phyloP scores from a whole-genome alignment of 1,139 yeast species.

The Hansenula lynferdii region DNA sequence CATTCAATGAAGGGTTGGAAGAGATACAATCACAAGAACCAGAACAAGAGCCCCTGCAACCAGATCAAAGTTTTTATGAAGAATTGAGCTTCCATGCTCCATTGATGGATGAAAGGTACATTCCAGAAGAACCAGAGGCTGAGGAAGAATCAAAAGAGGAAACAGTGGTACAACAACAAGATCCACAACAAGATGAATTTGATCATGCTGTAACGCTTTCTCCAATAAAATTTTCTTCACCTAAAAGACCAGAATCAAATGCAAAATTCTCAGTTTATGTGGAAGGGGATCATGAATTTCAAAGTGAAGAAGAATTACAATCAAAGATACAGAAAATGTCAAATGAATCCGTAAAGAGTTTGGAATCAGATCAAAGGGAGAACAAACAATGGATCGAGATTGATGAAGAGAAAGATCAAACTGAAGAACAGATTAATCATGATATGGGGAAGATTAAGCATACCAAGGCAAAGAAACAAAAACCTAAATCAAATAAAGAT shows the following conservation, averaged over 20 bases:
- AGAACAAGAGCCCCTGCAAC: too few relatives aligned
- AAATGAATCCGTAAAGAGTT: conserved; percentile 14
- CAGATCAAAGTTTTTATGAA: background rate
- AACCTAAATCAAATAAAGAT: conserved; percentile 26
- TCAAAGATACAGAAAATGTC: conserved; percentile 16
- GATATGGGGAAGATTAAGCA: conserved; percentile 19
- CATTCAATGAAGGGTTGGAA: conserved; percentile 2
- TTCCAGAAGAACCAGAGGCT: background rate
- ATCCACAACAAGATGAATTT: too few relatives aligned
- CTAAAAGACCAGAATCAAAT: conserved; percentile 6
- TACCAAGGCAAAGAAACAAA: conserved; percentile 25
- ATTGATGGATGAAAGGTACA: background rate
- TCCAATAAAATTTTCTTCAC: conserved; percentile 18
- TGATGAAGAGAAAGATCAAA: conserved; percentile 13
- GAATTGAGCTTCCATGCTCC: background rate
- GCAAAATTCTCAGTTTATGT: conserved; percentile 16
- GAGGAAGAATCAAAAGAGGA: background rate
- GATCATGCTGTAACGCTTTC: conserved; percentile 17
- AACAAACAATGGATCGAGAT: conserved; percentile 3
- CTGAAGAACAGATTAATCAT: conserved; percentile 14
- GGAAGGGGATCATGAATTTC: conserved; percentile 21
- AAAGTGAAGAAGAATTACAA: conserved; percentile 6
- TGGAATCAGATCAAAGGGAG: background rate
- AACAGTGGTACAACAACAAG: too few relatives aligned
- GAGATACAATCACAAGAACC: too few relatives aligned